Evolutionary conservation across 176 grass and related monocot genomes (phyloP).

Genomic region (Carex cristatella): DNA sequence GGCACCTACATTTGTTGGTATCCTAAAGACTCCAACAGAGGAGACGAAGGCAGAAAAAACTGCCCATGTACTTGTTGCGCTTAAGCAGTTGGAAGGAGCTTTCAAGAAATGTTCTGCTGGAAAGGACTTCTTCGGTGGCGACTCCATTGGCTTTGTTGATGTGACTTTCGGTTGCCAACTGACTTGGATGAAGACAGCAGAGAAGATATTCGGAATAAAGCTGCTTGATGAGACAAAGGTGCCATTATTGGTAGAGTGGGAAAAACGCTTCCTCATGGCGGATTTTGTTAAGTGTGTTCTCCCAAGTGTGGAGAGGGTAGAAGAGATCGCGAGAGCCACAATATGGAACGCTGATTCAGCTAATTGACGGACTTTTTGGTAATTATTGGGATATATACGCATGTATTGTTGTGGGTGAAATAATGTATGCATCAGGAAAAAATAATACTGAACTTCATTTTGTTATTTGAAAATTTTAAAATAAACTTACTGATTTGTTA

Average conservation of each 20-base stretch:
- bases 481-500: no score
- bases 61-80: not conserved
- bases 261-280: constrained; percentile 25
- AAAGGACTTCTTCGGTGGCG: constrained; percentile 49
- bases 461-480: no score
- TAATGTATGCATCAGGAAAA: no score
- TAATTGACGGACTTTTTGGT: not conserved
- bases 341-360: constrained; percentile 6
- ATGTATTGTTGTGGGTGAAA: no score
- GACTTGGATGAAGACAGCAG: constrained; percentile 23
- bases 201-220: constrained; percentile 12
- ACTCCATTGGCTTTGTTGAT: constrained; percentile 32
- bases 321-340: constrained; percentile 12
- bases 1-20: constrained; percentile 11
- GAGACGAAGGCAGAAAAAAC: constrained; percentile 5
- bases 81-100: not conserved
- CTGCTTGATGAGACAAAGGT: constrained; percentile 32
- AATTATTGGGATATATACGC: not conserved
- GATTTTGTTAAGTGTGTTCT: constrained; percentile 33
- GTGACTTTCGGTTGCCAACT: constrained; percentile 33
- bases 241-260: constrained; percentile 32
- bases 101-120: constrained; percentile 1
- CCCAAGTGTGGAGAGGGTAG: constrained; percentile 19
- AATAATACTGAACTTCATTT: no score
- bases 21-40: constrained; percentile 11